A percentile compares a stretch with the other conserved stretches of the same genome.
Conservation (phyloP, 257 asterid species). For the Rhazya stricta region DNA sequence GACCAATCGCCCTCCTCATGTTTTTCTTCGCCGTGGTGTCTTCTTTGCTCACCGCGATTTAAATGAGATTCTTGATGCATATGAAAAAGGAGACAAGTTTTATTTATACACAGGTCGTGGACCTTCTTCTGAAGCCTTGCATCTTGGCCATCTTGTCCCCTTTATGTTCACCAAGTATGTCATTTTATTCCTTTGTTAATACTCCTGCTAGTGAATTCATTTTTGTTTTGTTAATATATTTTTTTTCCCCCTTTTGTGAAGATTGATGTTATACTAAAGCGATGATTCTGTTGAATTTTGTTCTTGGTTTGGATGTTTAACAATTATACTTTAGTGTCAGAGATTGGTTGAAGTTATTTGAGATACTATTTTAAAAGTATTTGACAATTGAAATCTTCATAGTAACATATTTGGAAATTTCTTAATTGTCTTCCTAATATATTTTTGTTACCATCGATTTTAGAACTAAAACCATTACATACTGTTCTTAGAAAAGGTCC, state of each 20-base stretch:
- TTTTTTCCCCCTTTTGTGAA: not conserved
- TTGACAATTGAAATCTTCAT: not conserved
- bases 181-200: not conserved
- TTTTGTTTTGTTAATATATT: not conserved
- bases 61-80: conserved; percentile 59
- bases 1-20: conserved; percentile 74
- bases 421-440: not conserved
- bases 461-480: not conserved
- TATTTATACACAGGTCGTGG: conserved; percentile 95
- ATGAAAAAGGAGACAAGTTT: conserved; percentile 79
- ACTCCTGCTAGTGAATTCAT: not conserved
- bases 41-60: conserved; percentile 95
- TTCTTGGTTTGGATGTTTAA: not conserved
- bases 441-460: not conserved
- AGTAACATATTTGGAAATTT: not conserved
- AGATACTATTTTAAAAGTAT: not conserved
- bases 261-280: not conserved
- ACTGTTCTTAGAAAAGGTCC: not conserved
- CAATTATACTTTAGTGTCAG: not conserved
- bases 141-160: conserved; percentile 92
- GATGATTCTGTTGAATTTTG: not conserved
- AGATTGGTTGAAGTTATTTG: not conserved
- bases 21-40: conserved; percentile 95
- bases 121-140: conserved; percentile 94
- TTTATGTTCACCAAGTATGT: conserved; percentile 91